Evolutionary conservation across 1,139 yeast genomes (phyloP).

Genomic region (Debaryomyces fabryi): DNA sequence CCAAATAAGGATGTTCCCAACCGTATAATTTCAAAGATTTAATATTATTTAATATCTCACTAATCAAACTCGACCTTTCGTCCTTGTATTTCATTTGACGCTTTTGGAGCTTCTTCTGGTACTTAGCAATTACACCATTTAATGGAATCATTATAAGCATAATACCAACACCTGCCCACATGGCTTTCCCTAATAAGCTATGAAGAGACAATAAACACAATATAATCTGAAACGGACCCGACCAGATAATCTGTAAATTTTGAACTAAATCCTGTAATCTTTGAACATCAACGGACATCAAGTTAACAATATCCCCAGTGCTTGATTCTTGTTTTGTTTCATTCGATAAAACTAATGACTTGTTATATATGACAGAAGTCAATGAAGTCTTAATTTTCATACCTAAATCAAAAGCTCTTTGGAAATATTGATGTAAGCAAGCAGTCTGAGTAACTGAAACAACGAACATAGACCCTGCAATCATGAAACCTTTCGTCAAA

Average conservation of each 20-base stretch:
- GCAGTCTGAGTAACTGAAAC: constrained; percentile 85
- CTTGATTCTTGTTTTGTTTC: constrained; percentile 80
- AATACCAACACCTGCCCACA: constrained; percentile 96
- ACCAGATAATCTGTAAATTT: constrained; percentile 87
- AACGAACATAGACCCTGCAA: constrained; percentile 80
- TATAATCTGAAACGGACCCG: constrained; percentile 91
- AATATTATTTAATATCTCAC: constrained; percentile 88
- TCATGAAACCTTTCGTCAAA: constrained; percentile 77
- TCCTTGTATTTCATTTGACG: constrained; percentile 51
- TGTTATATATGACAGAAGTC: constrained; percentile 77
- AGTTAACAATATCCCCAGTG: constrained; percentile 96
- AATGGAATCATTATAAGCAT: constrained; percentile 86
- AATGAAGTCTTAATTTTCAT: constrained; percentile 85
- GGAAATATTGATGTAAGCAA: constrained; percentile 89
- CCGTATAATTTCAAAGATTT: constrained; percentile 91
- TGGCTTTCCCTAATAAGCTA: constrained; percentile 77
- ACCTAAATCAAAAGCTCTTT: constrained; percentile 84
- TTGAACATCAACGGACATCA: constrained; percentile 97
- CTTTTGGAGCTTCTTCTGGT: constrained; percentile 75
- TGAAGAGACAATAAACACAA: constrained; percentile 79
- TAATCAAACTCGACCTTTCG: constrained; percentile 59
- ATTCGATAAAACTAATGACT: constrained; percentile 77
- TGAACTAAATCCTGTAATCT: constrained; percentile 89
- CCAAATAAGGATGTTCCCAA: constrained; percentile 89
- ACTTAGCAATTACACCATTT: constrained; percentile 72